Evolutionary conservation across 208 protist species (phyloP).

Genomic region (Crithidia bombi): DNA sequence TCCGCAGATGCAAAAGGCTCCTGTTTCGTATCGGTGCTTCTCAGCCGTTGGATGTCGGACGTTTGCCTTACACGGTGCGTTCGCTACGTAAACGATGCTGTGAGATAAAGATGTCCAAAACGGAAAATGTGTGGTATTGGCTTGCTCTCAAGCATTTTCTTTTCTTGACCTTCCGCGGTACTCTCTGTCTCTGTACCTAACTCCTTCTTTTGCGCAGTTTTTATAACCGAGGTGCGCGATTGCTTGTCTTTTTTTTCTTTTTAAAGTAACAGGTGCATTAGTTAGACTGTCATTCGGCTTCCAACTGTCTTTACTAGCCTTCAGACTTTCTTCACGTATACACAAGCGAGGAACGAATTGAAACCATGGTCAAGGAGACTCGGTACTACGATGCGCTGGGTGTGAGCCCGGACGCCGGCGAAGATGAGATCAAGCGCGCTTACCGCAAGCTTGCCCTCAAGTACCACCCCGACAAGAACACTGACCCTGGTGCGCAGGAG

Average conservation of each 20-base stretch:
- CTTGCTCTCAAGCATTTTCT: no score
- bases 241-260: conserved; percentile 1
- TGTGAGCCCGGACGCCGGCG: conserved; percentile 73
- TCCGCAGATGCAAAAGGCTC: no score
- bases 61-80: no score
- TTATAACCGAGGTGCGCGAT: neutral
- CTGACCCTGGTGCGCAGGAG: conserved; percentile 82
- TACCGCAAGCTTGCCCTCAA: conserved; percentile 94
- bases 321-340: conserved; percentile 8
- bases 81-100: no score
- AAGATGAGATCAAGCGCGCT: conserved; percentile 94
- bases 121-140: no score
- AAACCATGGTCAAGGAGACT: conserved; percentile 90
- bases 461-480: conserved; percentile 95
- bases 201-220: neutral
- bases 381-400: conserved; percentile 91
- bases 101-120: no score
- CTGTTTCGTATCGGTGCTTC: no score
- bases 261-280: neutral
- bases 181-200: neutral
- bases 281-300: neutral
- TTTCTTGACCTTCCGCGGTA: no score
- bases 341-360: neutral
- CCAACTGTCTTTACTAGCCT: conserved; percentile 2
- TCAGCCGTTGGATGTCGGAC: no score